These are phyloP conservation scores for Themeda triandra DNA, from an alignment of 176 grass and related monocot genomes.

Conservation along the genomic window DNA sequence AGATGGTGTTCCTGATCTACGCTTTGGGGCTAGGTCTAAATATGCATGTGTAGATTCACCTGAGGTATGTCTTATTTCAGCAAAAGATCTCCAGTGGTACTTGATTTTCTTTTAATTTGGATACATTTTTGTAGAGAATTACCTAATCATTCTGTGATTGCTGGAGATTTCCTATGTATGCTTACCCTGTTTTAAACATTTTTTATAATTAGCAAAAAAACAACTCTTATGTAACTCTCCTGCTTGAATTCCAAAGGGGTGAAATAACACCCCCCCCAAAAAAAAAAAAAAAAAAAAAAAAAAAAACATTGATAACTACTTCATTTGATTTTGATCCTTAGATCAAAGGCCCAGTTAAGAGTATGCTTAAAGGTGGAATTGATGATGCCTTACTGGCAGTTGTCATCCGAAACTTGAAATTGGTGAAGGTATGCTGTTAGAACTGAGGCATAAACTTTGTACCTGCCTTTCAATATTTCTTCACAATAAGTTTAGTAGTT, in stretches of 20 bases:
- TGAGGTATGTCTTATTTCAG: constrained; percentile 56
- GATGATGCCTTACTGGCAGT: constrained; percentile 78
- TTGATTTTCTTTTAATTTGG: background rate
- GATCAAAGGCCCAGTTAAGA: constrained; percentile 70
- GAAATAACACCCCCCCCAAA: no score
- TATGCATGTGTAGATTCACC: constrained; percentile 73
- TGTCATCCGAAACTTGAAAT: constrained; percentile 93
- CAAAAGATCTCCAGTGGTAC: background rate
- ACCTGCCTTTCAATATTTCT: constrained; percentile 4
- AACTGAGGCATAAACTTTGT: constrained; percentile 14
- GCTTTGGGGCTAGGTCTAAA: constrained; percentile 81
- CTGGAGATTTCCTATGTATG: background rate
- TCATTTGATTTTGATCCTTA: constrained; percentile 38
- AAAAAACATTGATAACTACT: constrained; percentile 3
- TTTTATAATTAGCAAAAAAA: background rate
- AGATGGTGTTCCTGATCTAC: constrained; percentile 91
- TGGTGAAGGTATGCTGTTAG: constrained; percentile 60
- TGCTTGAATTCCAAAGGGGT: background rate
- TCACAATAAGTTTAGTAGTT: background rate
- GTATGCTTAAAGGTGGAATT: constrained; percentile 72
- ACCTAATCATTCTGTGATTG: background rate
- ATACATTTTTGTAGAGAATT: background rate
- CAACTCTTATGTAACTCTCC: background rate
- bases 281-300: no score
- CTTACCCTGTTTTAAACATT: background rate